Conservation (phyloP, 306 rosid genomes). For the Quillaja saponaria region DNA sequence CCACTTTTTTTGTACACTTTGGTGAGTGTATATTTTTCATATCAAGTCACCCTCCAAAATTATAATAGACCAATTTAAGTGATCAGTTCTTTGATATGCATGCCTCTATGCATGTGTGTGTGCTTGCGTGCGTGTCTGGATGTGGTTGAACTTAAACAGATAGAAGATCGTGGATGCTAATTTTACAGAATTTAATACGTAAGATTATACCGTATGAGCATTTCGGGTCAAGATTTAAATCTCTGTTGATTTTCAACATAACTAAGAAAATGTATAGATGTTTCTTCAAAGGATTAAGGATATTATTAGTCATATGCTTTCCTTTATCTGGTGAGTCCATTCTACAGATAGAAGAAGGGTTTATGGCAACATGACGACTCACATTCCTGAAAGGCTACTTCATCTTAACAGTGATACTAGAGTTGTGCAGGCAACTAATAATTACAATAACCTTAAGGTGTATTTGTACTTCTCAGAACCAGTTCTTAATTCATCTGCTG, state of each 20-base stretch:
- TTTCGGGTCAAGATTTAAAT: not conserved
- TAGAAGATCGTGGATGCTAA: not conserved
- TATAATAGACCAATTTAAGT: slow-evolving; percentile 18
- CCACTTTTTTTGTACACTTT: slow-evolving; percentile 62
- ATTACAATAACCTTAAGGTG: slow-evolving; percentile 51
- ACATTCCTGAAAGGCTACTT: slow-evolving; percentile 65
- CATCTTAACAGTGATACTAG: slow-evolving; percentile 68
- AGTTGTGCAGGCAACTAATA: slow-evolving; percentile 77
- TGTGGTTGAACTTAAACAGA: not conserved
- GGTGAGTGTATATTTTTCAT: slow-evolving; percentile 61
- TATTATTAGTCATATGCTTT: slow-evolving; percentile 23
- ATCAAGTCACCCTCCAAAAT: not conserved
- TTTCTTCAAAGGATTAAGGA: slow-evolving; percentile 18
- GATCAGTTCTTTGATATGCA: slow-evolving; percentile 14
- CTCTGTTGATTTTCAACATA: slow-evolving; percentile 13
- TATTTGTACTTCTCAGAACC: slow-evolving; percentile 76
- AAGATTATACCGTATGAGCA: slow-evolving; percentile 2
- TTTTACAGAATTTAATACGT: not conserved
- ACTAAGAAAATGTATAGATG: not conserved
- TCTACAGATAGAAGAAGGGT: slow-evolving; percentile 77
- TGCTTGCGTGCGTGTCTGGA: not conserved
- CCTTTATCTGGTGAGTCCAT: slow-evolving; percentile 21
- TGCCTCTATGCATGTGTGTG: not conserved
- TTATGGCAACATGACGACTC: slow-evolving; percentile 60
- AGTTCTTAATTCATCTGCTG: slow-evolving; percentile 71